These are phyloP conservation scores for Linum trigynum DNA, from an alignment of 345 rosid genomes.

Conservation along the genomic window DNA sequence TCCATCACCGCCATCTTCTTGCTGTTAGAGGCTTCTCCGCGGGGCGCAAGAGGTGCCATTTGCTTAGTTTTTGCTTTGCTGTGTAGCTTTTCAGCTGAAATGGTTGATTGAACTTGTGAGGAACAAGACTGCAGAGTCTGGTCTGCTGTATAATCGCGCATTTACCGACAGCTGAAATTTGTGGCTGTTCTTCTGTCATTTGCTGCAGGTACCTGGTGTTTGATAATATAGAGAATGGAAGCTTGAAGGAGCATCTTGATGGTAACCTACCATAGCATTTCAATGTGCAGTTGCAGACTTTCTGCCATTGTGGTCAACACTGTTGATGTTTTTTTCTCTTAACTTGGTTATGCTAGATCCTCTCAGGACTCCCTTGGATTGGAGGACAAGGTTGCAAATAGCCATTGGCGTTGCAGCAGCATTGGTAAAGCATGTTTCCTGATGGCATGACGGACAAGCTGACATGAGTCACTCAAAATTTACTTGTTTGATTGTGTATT, in stretches of 20 bases:
- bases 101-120: neutral
- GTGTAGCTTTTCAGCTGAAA: neutral
- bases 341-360: slow-evolving; percentile 50
- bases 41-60: slow-evolving; percentile 53
- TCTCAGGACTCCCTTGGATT: slow-evolving; percentile 78
- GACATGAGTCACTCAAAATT: too few species aligned
- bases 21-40: slow-evolving; percentile 67
- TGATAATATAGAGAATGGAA: slow-evolving; percentile 71
- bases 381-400: slow-evolving; percentile 73
- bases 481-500: neutral
- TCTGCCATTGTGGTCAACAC: too few species aligned
- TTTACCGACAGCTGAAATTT: neutral
- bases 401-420: slow-evolving; percentile 92
- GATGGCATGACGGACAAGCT: neutral
- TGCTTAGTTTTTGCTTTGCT: neutral
- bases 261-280: slow-evolving; percentile 35
- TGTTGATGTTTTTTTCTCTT: neutral
- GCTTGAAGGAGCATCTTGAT: slow-evolving; percentile 79
- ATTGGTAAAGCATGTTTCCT: slow-evolving; percentile 44
- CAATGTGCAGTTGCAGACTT: slow-evolving; percentile 2
- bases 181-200: neutral
- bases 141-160: neutral
- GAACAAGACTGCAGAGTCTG: too few species aligned
- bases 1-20: slow-evolving; percentile 94
- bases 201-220: slow-evolving; percentile 68